A percentile compares a stretch with the other conserved stretches of the same genome.
These are phyloP conservation scores for Naganishia onofrii DNA, from an alignment of 768 basidiomycete genomes.

Conservation along the genomic window DNA sequence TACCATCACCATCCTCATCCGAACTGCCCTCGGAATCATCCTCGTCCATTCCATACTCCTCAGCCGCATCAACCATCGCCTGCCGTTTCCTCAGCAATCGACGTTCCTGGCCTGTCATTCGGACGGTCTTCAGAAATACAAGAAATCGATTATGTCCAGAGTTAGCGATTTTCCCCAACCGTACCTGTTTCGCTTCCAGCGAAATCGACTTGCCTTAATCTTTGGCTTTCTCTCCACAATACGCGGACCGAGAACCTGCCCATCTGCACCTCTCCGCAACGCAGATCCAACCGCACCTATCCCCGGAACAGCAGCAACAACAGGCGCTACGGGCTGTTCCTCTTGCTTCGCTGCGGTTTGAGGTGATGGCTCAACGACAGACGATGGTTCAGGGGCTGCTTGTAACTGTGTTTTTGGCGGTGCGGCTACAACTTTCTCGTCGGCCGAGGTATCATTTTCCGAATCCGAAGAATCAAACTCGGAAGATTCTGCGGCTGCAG, in stretches of 20 bases:
- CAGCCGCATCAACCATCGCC: slow-evolving; percentile 21
- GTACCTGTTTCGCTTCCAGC: background rate
- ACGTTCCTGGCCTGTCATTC: slow-evolving; percentile 30
- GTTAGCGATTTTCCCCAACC: background rate
- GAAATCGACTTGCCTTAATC: background rate
- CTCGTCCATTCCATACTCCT: slow-evolving; percentile 28
- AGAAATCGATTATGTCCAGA: background rate
- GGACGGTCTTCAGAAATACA: background rate
- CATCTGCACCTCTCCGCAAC: slow-evolving; percentile 25
- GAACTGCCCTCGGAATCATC: slow-evolving; percentile 30
- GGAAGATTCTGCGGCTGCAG: slow-evolving; percentile 33
- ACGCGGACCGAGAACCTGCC: slow-evolving; percentile 16
- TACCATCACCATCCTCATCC: slow-evolving; percentile 29
- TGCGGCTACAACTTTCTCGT: background rate
- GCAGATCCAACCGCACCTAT: slow-evolving; percentile 22
- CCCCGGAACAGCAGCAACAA: background rate
- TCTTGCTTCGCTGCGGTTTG: background rate
- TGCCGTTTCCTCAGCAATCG: slow-evolving; percentile 29
- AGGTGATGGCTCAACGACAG: background rate
- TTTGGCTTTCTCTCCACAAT: slow-evolving; percentile 20
- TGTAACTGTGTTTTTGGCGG: background rate
- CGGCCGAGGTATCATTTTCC: slow-evolving; percentile 29
- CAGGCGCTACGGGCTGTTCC: background rate
- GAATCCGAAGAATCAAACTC: slow-evolving; percentile 44
- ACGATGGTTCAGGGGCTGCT: background rate